A percentile compares a stretch with the other conserved stretches of the same genome.
These are phyloP conservation scores for Paraleonurus japonicus DNA, from an alignment of 257 asterid species.

Conservation along the genomic window DNA sequence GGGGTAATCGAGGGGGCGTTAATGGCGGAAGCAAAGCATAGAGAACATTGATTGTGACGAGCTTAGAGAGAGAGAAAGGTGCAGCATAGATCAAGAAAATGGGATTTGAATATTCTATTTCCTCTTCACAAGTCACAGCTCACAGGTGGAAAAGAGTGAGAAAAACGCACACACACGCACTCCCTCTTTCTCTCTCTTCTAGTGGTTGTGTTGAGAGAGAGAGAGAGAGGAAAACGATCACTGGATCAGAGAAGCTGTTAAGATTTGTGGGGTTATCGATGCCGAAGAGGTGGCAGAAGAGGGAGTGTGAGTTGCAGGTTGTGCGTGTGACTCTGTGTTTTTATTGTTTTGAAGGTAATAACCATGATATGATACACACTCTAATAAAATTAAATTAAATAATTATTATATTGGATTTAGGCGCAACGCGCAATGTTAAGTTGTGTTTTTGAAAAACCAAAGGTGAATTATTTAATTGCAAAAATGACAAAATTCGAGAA, in stretches of 20 bases:
- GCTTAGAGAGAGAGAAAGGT: slow-evolving; percentile 14
- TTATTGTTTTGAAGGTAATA: background rate
- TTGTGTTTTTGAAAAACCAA: no score
- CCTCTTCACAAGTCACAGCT: slow-evolving; percentile 29
- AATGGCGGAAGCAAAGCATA: slow-evolving; percentile 30
- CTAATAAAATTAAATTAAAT: no score
- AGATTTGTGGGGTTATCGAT: slow-evolving; percentile 60
- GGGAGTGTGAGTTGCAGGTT: slow-evolving; percentile 16
- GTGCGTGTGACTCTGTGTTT: background rate
- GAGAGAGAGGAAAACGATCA: slow-evolving; percentile 15
- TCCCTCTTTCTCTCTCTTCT: slow-evolving; percentile 15
- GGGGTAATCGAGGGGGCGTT: slow-evolving; percentile 41
- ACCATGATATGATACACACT: no score
- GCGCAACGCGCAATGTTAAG: no score
- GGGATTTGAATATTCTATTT: slow-evolving; percentile 27
- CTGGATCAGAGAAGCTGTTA: slow-evolving; percentile 38
- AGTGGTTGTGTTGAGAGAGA: background rate
- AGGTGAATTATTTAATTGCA: no score
- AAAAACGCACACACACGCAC: slow-evolving; percentile 15
- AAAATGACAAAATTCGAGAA: no score
- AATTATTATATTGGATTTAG: no score
- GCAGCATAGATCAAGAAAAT: slow-evolving; percentile 32
- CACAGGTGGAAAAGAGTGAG: slow-evolving; percentile 36
- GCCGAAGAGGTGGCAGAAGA: slow-evolving; percentile 32
- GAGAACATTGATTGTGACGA: slow-evolving; percentile 35